Conservation (phyloP, 2,329 filamentous ascomycete genomes). For the Canariomyces notabilis region DNA sequence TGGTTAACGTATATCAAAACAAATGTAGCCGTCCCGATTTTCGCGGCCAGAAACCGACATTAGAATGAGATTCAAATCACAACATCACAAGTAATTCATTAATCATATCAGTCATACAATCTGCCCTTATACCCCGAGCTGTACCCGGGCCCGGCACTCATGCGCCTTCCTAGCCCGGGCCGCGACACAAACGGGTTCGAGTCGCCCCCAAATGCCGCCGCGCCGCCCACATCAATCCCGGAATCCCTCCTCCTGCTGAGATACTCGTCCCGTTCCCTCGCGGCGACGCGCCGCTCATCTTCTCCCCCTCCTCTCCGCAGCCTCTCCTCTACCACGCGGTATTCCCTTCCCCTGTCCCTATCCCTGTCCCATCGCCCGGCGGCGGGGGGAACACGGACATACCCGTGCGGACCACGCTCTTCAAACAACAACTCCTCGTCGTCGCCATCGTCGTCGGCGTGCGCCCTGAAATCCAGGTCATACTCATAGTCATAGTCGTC, state of each 20-base stretch:
- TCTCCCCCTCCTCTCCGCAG: background rate
- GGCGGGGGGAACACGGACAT: background rate
- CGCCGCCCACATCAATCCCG: background rate
- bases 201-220: background rate
- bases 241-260: constrained; percentile 2
- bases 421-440: background rate
- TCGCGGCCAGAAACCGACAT: no score
- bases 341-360: background rate
- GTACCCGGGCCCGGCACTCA: background rate
- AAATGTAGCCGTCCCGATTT: no score
- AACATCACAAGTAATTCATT: background rate
- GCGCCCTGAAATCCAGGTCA: background rate
- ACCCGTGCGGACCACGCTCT: background rate
- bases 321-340: background rate
- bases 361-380: background rate
- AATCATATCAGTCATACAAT: background rate
- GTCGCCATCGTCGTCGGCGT: background rate
- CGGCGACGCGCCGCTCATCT: background rate
- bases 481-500: background rate
- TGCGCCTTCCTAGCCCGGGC: constrained; percentile 3
- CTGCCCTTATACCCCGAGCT: background rate
- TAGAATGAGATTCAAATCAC: no score
- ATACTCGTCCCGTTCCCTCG: background rate
- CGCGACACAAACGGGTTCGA: constrained; percentile 8
- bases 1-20: no score